These are phyloP conservation scores for Suillus paluster DNA, from an alignment of 768 basidiomycete species.

Conservation along the genomic window DNA sequence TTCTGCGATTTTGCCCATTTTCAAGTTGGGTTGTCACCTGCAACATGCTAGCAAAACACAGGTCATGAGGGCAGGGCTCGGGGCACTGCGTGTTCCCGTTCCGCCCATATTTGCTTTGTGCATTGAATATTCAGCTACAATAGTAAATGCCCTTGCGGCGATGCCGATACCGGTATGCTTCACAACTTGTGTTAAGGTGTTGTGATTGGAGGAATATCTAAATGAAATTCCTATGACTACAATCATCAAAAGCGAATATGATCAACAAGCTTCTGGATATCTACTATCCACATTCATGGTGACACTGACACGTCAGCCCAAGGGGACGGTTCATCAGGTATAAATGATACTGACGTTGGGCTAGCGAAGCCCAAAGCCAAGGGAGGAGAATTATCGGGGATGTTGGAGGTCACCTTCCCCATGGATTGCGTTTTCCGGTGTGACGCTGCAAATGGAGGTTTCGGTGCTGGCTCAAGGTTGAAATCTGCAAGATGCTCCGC, in stretches of 20 bases:
- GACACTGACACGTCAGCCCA: constrained; percentile 28
- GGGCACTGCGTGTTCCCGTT: too few species aligned
- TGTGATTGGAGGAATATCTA: background rate
- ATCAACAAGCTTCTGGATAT: background rate
- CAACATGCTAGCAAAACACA: background rate
- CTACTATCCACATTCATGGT: constrained; percentile 8
- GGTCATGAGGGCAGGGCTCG: too few species aligned
- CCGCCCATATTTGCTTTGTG: background rate
- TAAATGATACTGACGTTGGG: constrained; percentile 19
- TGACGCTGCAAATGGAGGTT: constrained; percentile 12
- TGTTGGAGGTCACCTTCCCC: constrained; percentile 13
- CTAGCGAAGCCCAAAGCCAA: constrained; percentile 4
- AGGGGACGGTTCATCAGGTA: constrained; percentile 35
- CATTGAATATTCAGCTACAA: background rate
- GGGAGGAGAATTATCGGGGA: constrained; percentile 15
- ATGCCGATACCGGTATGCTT: too few species aligned
- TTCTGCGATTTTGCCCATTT: background rate
- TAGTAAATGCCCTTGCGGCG: too few species aligned
- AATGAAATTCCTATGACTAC: background rate
- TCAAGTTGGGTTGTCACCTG: background rate
- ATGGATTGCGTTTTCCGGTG: constrained; percentile 22
- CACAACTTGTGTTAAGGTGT: too few species aligned
- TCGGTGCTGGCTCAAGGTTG: constrained; percentile 31
- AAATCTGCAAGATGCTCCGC: constrained; percentile 18
- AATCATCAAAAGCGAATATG: background rate